Evolutionary conservation across 1,139 yeast genomes (phyloP).

Genomic region (Chernovozyma aurita): DNA sequence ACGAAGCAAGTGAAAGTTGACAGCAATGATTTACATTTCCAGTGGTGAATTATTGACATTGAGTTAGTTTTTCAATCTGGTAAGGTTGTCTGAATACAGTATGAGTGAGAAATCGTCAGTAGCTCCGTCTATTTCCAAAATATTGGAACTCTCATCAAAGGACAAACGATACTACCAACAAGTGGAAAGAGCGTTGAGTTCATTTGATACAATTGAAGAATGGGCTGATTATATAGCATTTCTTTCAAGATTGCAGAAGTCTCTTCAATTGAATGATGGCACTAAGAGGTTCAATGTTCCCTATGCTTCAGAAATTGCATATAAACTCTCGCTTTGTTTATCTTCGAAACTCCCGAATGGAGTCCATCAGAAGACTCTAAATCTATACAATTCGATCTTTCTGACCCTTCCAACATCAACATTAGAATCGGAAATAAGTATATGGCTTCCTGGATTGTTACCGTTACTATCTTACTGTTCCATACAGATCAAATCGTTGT

Average conservation of each 20-base stretch:
- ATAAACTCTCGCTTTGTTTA: conserved; percentile 58
- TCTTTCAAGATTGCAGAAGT: conserved; percentile 70
- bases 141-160: conserved; percentile 33
- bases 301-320: conserved; percentile 36
- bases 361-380: conserved; percentile 85
- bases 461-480: conserved; percentile 87
- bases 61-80: no score
- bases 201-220: conserved; percentile 85
- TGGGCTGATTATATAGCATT: conserved; percentile 99
- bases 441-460: conserved; percentile 88
- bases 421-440: conserved; percentile 46
- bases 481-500: conserved; percentile 76
- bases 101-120: not conserved
- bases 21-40: no score
- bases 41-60: no score
- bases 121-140: not conserved
- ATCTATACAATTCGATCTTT: conserved; percentile 69
- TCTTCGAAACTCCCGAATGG: conserved; percentile 86
- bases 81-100: no score
- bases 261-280: conserved; percentile 40
- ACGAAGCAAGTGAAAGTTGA: no score
- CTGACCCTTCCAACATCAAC: conserved; percentile 49
- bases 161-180: conserved; percentile 64
- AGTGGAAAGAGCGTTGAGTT: conserved; percentile 67
- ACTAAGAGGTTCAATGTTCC: conserved; percentile 27